Base-by-base conservation (phyloP, 805 yeast species). In the Saccharomycopsis javanensis region DNA sequence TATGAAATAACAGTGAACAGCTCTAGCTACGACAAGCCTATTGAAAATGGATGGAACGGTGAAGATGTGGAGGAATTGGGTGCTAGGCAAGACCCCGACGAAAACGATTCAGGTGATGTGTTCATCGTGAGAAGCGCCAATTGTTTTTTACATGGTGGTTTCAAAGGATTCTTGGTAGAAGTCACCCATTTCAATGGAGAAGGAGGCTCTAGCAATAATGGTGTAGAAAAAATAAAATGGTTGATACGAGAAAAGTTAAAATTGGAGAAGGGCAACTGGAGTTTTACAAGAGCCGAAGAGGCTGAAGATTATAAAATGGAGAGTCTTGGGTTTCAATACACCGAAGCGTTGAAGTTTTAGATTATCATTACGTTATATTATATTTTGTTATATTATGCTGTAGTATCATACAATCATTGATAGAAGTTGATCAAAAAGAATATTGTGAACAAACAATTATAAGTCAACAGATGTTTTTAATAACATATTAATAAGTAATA, bases 101-200 rank as follows among this genome's bases (percentile, higher is more conserved):
- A 8, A 11, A 7, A 7, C 11, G 54, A 54, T n/a, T 51, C 33
- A 2, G 54, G 45, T 4, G 55, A 58, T 8, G 25, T 35, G 1
- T 60, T 83, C 63, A 70, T 72, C 7, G 71, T 88, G 2, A 71
- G 88, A 42, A 79, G 90, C 0, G 83, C 87, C 48, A 88, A 87
- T 65, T 80, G 87, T 42, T 81, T 83, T 53, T 73, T 86, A 13
- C 90, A 86, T 65, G 95, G 96, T 1, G 75, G 75, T 18, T 87
- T 85, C 72, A 79, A 83, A 60, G 90, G 90, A 0, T 75, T 87
- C 37, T 66, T 87, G 37, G 77, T 87, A 28, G 86, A 84, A 63
- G 73, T 84, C 2, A 25, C 58, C 1, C 51, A 42, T 23, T 13
- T 45, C n/a, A 50, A 28, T 5, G 33, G 30, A 13, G 28, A 7